Conservation (phyloP, 805 yeast genomes). For the Metschnikowia rubicola region DNA sequence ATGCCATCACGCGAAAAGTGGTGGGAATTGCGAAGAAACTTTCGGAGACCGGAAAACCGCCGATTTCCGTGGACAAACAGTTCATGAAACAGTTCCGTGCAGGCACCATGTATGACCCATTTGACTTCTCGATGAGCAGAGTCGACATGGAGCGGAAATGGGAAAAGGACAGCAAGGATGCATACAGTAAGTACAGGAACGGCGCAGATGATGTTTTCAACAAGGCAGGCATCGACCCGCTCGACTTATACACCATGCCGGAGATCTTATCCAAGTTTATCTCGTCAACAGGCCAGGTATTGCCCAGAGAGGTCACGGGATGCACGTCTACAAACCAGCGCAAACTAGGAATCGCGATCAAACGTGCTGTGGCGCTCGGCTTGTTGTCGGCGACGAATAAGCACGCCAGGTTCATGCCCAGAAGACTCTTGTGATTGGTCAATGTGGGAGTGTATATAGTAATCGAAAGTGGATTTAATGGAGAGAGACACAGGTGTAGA, state of each 20-base stretch:
- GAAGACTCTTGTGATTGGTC: conserved; percentile 28
- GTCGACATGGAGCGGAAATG: conserved; percentile 44
- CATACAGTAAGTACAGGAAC: conserved; percentile 18
- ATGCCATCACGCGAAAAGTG: conserved; percentile 28
- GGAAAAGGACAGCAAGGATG: conserved; percentile 21
- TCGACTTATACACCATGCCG: conserved; percentile 70
- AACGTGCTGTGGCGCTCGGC: conserved; percentile 79
- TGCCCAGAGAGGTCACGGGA: conserved; percentile 70
- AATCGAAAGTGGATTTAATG: neutral
- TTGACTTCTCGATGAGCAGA: conserved; percentile 67
- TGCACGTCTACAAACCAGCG: conserved; percentile 65
- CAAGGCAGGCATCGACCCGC: conserved; percentile 57
- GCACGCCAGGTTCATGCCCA: conserved; percentile 47
- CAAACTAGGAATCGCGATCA: conserved; percentile 68
- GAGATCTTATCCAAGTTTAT: conserved; percentile 62
- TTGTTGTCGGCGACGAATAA: conserved; percentile 72
- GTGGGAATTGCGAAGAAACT: conserved; percentile 34
- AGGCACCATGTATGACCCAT: conserved; percentile 70
- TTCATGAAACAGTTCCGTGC: conserved; percentile 47
- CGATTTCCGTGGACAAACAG: conserved; percentile 26
- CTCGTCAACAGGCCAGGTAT: conserved; percentile 70
- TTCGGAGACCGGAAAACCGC: conserved; percentile 31
- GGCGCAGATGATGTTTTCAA: conserved; percentile 31
- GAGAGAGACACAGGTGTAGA: neutral
- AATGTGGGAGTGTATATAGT: conserved; percentile 4